Evolutionary conservation across 352 stramenopile genomes (phyloP), one percentile per base, ranked within the genome.

Genomic region (Phytophthora capsici): DNA sequence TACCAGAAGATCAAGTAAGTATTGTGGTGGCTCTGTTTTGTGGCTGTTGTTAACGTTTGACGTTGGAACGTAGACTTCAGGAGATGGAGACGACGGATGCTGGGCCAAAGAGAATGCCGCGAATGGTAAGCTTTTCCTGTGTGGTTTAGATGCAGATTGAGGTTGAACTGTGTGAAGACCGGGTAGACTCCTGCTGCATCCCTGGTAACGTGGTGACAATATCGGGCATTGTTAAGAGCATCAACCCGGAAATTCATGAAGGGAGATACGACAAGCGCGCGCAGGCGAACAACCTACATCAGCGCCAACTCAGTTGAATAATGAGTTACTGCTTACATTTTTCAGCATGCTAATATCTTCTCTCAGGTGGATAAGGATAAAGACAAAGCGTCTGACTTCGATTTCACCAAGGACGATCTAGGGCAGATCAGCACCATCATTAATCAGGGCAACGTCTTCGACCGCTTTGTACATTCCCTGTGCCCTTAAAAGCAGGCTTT

Each of bases 401-500:
- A 80, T 48, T 98, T 97, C 65, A 96, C 87, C 2, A 86, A 95
- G 46, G 76, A 98, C 53, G 95, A 99, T 58, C 72, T 98, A 16
- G 78, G 97, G 58, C 78, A 85, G 43, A 98, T 99, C 63, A 82
- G 82, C 40, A 82, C 88, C 57, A 91, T 99, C 53, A 91, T 94
- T 51, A 86, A 83, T 23, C 86, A 90, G 54, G 94, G 81, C 75
- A n/a, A n/a, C n/a, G n/a, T n/a, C n/a, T n/a, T n/a, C n/a, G n/a
- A n/a, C n/a, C n/a, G n/a, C n/a, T n/a, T 99, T 6, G 93, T 99
- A 8, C 81, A 94, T 54, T 98, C 94, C 10, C 67, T 99, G 7
- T 99, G 95, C 69, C 97, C 97, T 13, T 99, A 16, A 99, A 99
- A 77, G 87, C 87, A 9, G 4, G 93, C 87, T 38, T 78, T 99